Base-by-base conservation (phyloP, 192 early-diverging fungal species). In the Coemansia sp. region DNA sequence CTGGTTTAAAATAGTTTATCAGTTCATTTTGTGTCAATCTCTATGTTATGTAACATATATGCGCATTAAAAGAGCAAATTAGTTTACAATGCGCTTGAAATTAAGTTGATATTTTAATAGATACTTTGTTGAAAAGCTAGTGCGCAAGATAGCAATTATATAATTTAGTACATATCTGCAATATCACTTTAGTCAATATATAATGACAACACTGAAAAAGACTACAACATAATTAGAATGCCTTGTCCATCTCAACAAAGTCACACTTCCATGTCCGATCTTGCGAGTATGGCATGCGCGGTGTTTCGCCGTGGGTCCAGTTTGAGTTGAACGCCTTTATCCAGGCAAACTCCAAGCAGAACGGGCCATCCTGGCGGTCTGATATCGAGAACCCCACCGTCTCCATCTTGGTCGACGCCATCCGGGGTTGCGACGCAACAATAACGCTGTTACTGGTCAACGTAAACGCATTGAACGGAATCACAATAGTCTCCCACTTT, bases 391-490 rank as follows among this genome's bases (percentile, higher is more conserved):
- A 86, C 5, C 96, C 96, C 20, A 98, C 87, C 0, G 93, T 93
- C 68, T 92, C 90, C 65, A 98, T 88, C 47, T 87, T 86, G 48
- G 89, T 83, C 23, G 92, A 84, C 57, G 86, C 86, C 88, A 98
- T 95, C n/a, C 82, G 79, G 17, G 93, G 82, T 69, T 98, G 93
- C 10, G 90, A 84, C 49, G 88, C 85, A 68, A 94, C 87, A 37
- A 96, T 91, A 40, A 90, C 85, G 37, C 94, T 93, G 63, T 96
- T 88, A 64, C 87, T 89, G 7, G 96, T 98, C 38, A 95, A 75
- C 23, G 96, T 90, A 72, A 98, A 98, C 70, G 93, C 92, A 46
- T 86, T 85, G 74, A 96, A 96, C 14, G 96, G 96, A 42, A 98
- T 90, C 75, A 95, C 82, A 25, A 94, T 83, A 21, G 85, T 90